Base-by-base conservation (phyloP, 2,329 filamentous ascomycete species). In the Sordariomycetes sp. region DNA sequence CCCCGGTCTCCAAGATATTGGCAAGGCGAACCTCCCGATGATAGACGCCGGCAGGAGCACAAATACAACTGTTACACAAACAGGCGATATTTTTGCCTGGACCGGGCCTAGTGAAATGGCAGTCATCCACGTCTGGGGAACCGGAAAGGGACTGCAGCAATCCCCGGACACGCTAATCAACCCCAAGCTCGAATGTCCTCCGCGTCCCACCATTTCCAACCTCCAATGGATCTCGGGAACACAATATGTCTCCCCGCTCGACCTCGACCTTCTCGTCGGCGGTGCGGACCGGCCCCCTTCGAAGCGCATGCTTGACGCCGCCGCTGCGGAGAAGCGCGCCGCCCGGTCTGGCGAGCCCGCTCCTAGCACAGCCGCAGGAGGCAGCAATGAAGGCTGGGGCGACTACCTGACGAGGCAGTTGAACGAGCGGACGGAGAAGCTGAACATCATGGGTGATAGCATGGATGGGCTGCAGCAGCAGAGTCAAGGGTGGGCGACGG, bases 211-310 rank as follows among this genome's bases (percentile, higher is more conserved):
- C 0, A 98, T 98, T 39, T 93, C 85, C 15, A 94, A 93, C 48
- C 60, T 98, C 24, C 87, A 96, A 59, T 98, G 92, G 92, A 86
- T 98, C 34, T 83, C 87, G 0, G 92, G 92, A 4, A 96, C 90
- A 2, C 90, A 95, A 57, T 83, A 93, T 47, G 73, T 98, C 30
- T 86, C 86, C 2, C 82, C 86, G 1, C 70, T 79, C 3, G 92
- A 98, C 48, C 77, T 98, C 49, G 92, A 96, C 50, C 61, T 94
- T 3, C 66, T 98, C 2, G 92, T 98, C 39, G 86, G 90, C 33
- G 90, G 90, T 0, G 80, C 87, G 2, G 82, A 92, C 49, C 75
- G 92, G 3, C 92, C 90, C 4, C 81, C 86, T 2, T 92, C 84
- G 39, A 93, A 93, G 59, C 77, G 83, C 23, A 93, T 93, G 84